Evolutionary conservation across 345 rosid species (phyloP), one percentile per base, ranked within the genome.

Genomic region (Citrus sinensis): DNA sequence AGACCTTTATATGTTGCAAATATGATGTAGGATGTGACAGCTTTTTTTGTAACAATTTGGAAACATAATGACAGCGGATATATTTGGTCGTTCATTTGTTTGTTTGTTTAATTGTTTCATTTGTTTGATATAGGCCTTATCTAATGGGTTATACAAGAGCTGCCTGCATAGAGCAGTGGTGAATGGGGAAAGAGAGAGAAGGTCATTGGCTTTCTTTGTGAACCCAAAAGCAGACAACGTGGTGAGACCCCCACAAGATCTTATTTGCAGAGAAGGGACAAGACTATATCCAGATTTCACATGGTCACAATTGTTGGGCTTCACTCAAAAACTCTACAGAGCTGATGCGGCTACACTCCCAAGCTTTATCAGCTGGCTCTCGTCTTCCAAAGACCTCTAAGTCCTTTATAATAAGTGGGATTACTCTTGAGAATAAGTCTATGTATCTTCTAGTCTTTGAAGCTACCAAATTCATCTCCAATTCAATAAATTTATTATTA

Each of bases 101-200:
- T 11, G 49, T 13, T 46, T 42, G 46, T 10, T 42, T 40, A 24
- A 24, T 24, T 24, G 24, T 24, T 24, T 71, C 19, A 34, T 30
- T 30, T 63, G 19, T 80, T 73, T 71, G 35, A 34, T 30, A 0
- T n/a, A 90, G 94, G 94, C 92, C 58, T 76, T 89, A 62, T 79
- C 89, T 11, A 91, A 91, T 35, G 94, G 91, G 46, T 80, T 16
- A 70, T 92, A 88, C 89, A 90, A 90, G 83, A 93, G 94, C 70
- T 87, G 92, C 83, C 68, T 88, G 65, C 96, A 92, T 24, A 86
- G 96, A 24, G 98, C 94, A 14, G 87, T 93, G 65, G 96, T 92
- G 83, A 85, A 90, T 64, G 83, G 82, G 13, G 84, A 85, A 32
- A 86, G 67, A 13, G 93, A 76, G 78, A 87, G 95, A 81, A 86